A percentile compares a stretch with the other conserved stretches of the same genome.
phyloP scores from a whole-genome alignment of 306 rosid genomes.

The Pyrus pyrifolia region DNA sequence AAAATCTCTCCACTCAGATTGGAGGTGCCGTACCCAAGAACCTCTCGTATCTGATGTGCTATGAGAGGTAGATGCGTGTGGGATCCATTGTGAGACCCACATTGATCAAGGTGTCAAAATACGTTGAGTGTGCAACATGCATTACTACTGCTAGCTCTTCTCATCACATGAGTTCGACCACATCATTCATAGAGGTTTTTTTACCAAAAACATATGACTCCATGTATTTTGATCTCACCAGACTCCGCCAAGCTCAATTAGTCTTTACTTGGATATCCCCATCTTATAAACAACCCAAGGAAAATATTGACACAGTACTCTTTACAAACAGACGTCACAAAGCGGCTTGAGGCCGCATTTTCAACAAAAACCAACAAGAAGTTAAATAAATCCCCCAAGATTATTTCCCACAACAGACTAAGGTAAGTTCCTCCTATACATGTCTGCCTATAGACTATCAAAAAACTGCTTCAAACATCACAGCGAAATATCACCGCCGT shows the following conservation, averaged over 20 bases:
- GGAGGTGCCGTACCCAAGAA: no score
- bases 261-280: background rate
- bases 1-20: no score
- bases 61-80: background rate
- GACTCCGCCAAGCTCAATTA: background rate
- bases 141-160: background rate
- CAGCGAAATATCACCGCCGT: background rate
- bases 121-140: fast-evolving
- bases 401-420: background rate
- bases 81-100: no score
- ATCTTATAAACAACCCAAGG: background rate
- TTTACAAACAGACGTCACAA: background rate
- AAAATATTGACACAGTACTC: background rate
- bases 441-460: background rate
- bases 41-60: no score
- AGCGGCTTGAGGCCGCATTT: background rate
- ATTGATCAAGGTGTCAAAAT: no score
- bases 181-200: no score
- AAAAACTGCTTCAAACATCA: background rate
- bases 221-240: background rate
- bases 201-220: no score
- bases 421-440: background rate
- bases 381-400: background rate
- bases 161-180: background rate
- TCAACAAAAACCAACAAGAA: background rate